Evolutionary conservation across 805 yeast species (phyloP).

Genomic region (Schwanniomyces yamadae): DNA sequence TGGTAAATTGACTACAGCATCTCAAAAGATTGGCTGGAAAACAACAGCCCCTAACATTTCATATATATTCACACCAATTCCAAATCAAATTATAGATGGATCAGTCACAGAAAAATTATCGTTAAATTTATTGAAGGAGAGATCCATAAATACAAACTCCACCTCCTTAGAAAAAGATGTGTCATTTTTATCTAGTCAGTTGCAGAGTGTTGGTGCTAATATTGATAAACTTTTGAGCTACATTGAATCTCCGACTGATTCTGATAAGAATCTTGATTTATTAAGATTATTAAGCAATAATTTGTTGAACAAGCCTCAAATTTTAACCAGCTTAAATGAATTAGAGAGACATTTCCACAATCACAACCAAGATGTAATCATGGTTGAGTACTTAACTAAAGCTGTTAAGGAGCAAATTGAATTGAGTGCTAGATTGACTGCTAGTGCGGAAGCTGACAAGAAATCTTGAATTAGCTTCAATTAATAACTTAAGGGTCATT

Average conservation of each 20-base stretch:
- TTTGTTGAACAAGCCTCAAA: slow-evolving; percentile 51
- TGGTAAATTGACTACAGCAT: slow-evolving; percentile 39
- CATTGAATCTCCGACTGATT: slow-evolving; percentile 40
- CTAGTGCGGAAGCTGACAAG: slow-evolving; percentile 30
- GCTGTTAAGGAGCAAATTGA: slow-evolving; percentile 84
- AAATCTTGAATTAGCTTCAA: slow-evolving; percentile 6
- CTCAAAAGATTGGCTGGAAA: slow-evolving; percentile 39
- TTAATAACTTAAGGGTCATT: not conserved
- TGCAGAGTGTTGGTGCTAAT: slow-evolving; percentile 45
- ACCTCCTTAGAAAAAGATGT: slow-evolving; percentile 39
- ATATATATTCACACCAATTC: slow-evolving; percentile 75
- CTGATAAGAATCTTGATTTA: slow-evolving; percentile 54
- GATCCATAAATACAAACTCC: slow-evolving; percentile 29
- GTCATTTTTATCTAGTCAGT: slow-evolving; percentile 45
- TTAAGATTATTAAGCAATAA: slow-evolving; percentile 65
- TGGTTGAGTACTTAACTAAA: slow-evolving; percentile 79
- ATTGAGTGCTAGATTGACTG: slow-evolving; percentile 70
- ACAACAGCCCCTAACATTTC: slow-evolving; percentile 30
- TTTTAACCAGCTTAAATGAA: slow-evolving; percentile 48
- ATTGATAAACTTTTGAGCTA: slow-evolving; percentile 51
- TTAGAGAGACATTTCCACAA: slow-evolving; percentile 62
- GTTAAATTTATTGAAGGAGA: slow-evolving; percentile 45
- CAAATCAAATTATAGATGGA: slow-evolving; percentile 59
- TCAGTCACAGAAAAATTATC: slow-evolving; percentile 57
- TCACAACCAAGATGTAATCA: slow-evolving; percentile 75